Evolutionary conservation across 2,329 filamentous ascomycete species (phyloP), one percentile per base, ranked within the genome.

Genomic region (Lecanicillium sp.): DNA sequence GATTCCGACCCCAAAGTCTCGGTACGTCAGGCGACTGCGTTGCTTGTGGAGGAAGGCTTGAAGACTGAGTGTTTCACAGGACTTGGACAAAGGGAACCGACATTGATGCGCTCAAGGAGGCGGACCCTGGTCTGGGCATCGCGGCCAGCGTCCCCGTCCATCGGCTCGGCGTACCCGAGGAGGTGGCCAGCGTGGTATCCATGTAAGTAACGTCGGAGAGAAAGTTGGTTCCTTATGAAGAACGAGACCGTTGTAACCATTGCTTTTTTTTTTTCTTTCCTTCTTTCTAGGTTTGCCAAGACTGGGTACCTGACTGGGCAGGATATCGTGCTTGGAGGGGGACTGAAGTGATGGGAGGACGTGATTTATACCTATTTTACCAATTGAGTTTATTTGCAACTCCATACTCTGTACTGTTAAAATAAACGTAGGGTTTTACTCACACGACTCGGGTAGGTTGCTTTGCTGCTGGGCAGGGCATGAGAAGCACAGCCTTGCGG

Each of bases 1-100:
- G 78, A 79, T 84, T 35, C 78, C 2, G 71, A 78, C 51, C 74
- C 74, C 33, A 72, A 48, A 40, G 8, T 47, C 44, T 14, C 32
- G 41, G 48, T 50, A 36, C 9, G 42, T 6, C 2, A 21, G 15
- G 14, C 14, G 2, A 24, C 20, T 40, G 44, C 7, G 27, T 39
- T 3, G 5, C 32, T 43, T 43, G 6, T 43, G 6, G 30, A 9
- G 3, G 7, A 4, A 19, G 19, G 3, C 17, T 23, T 10, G 4
- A 4, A 19, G 23, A 6, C 35, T 49, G 20, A 45, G 41, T 5
- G 3, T 2, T 15, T 3, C 2, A n/a, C 3, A 67, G 64, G 2
- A 60, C 57, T 1, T 67, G 62, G 63, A 51, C 49, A 17, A 63
- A 55, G 38, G 57, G 56, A 4, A 53, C 58, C 0, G 54, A 65